Base-by-base conservation (phyloP, 1,284 basidiomycete species). In the Thecaphora thlaspeos region DNA sequence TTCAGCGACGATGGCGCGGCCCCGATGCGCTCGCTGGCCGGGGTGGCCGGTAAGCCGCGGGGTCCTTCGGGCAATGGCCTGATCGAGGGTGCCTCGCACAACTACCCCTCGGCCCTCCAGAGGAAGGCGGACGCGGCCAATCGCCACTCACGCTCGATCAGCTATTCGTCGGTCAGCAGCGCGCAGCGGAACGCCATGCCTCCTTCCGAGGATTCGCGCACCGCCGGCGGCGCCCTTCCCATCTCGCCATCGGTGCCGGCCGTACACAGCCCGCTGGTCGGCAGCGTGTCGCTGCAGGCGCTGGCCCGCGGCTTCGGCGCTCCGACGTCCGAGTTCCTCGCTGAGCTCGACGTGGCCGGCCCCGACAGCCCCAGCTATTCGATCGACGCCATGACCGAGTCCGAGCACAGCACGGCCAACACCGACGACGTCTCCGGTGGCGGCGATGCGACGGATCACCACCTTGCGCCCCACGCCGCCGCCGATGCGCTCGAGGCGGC, bases 91-190 rank as follows among this genome's bases (percentile, higher is more conserved):
- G 15, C 42, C 28, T 17, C 12, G 21, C 18, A 22, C 21, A 4
- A 14, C 40, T 28, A 7, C 26, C 26, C 26, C 7, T 28, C 26
- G 17, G 36, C 36, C 5, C 36, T 17, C 4, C 36, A 37, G 17
- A 19, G 47, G 9, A 42, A 39, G n/a, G 38, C 48, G 10, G 41
- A 55, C 30, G 45, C 57, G 30, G 48, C 63, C 11, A 26, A 47
- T 8, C 61, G 67, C 10, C 68, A 73, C 46, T 65, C 72, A 32
- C 70, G 70, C 12, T 70, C 72, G 42, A 70, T 75, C 46, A 71
- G 71, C n/a, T 70, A 73, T 36, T 66, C 71, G 3, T 60, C 57
- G 22, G 51, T 65, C 57, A 65, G 54, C 51, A 65, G 46, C 51
- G 40, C 56, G 42, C 53, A 56, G n/a, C 49, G 51, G 24, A 57